These are phyloP conservation scores for Suillus bovinus DNA, from an alignment of 768 basidiomycete species.

Conservation along the genomic window DNA sequence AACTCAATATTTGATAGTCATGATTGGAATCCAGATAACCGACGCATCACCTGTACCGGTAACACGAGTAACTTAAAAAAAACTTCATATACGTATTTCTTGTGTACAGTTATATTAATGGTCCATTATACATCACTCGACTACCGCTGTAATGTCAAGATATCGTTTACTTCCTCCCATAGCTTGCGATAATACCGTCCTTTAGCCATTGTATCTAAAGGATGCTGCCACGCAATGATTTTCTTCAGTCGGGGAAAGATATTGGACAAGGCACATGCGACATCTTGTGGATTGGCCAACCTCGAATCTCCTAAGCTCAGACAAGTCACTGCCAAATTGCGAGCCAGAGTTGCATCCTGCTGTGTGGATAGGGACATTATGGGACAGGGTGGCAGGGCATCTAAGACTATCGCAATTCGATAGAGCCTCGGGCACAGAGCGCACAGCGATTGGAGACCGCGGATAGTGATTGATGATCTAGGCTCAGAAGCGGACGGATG, in stretches of 20 bases:
- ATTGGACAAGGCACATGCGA: constrained; percentile 1
- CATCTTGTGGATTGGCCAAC: not conserved
- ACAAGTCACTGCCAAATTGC: constrained; percentile 1
- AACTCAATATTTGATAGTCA: not conserved
- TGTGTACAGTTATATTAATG: not conserved
- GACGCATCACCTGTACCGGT: not conserved
- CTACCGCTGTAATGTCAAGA: not conserved
- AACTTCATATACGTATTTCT: not conserved
- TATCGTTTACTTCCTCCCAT: constrained; percentile 3
- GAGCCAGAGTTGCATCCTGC: not conserved
- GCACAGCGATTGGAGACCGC: constrained; percentile 1
- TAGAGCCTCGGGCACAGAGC: constrained; percentile 4
- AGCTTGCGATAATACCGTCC: not conserved
- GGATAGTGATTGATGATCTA: not conserved
- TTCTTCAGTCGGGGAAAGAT: constrained; percentile 3
- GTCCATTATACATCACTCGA: not conserved
- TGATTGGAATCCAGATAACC: not conserved
- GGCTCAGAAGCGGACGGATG: not conserved
- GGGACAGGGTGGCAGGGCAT: not conserved
- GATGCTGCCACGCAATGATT: constrained; percentile 3
- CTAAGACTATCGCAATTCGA: constrained; percentile 1
- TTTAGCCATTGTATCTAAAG: not conserved
- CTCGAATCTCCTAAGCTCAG: constrained; percentile 2
- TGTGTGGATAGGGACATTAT: not conserved
- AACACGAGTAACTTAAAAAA: too few species aligned